Evolutionary conservation across 169 alveolate species (phyloP), one percentile per base, ranked within the genome.

Genomic region (Toxoplasma gondii): DNA sequence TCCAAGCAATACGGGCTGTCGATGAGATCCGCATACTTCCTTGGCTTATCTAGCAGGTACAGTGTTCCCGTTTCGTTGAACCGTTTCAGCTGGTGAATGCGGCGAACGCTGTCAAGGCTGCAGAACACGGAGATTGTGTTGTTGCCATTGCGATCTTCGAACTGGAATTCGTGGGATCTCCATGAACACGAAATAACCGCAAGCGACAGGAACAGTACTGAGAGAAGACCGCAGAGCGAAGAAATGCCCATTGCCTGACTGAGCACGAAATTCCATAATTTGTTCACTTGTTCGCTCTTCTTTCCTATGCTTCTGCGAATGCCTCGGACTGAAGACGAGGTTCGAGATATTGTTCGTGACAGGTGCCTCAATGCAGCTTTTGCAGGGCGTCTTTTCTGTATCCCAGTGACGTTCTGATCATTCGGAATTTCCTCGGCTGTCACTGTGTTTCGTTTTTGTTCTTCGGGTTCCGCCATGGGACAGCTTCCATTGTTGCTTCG

Each of bases 1-100:
- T 74, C 84, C 39, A 31, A n/a, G 43, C 84, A 74, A n/a, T 74
- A 74, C 24, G 84, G 84, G 44, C 84, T 74, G 84, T n/a, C 84
- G 84, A 74, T 74, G 44, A 74, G 84, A 10, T 74, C 84, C 44
- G 39, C 1, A 19, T 34, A 74, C 9, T 36, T 74, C 44, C 43
- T 74, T n/a, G 84, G 45, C 44, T 31, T 36, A n/a, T 74, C 84
- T 5, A 74, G 45, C 10, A 74, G 43, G 84, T 74, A 74, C 44
- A 74, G 84, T 31, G 84, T 74, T 1, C 49, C 84, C 19, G 84
- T 74, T 16, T 74, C 84, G 84, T 74, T 74, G 43, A 34, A 36
- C 84, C 44, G 39, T 12, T 31, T 34, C 49, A 74, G 84, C 22
- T 74, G 39, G 84, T 74, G 84, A 36, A 74, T n/a, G 24, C 84